Evolutionary conservation across 371 early-diverging fungal species (phyloP), one percentile per base, ranked within the genome.

Genomic region (Haplosporangium sp.): DNA sequence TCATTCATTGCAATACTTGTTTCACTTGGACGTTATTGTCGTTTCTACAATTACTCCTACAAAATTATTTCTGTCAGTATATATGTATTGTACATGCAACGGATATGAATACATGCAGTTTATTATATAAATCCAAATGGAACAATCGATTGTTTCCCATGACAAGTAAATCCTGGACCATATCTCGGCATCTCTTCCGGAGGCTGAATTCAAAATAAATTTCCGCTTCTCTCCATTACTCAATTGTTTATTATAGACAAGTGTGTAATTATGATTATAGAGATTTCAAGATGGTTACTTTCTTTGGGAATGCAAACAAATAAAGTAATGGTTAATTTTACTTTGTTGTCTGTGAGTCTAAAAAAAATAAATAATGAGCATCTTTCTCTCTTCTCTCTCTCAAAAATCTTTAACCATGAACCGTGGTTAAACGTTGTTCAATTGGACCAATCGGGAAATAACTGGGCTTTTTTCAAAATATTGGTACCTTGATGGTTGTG

Each of bases 161-260:
- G 63, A 62, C 45, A 58, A 55, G 47, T 4, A 56, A 67, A 67
- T 37, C 67, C 67, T 67, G 59, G 67, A 59, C 67, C 67, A 67
- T 67, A 34, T 67, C 66, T 57, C 67, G 67, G 67, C 60, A 67
- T 48, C 67, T 59, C 67, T 59, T 67, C 60, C 67, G 67, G 59
- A 67, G 67, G 69, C 69, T 61, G 62, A 68, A 68, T 45, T 67
- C 40, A 35, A 27, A 40, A 42, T 9, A 53, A 27, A 20, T 53
- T 53, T 53, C 53, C 53, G 53, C 53, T 53, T 55, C 34, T 27
- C 48, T 48, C 48, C 48, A 55, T 27, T 27, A 27, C 3, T 55
- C 55, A 34, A 27, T 27, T 27, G 34, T 55, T 20, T 4, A 27
- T 19, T 9, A 6, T 55, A 52, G n/a, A 19, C 3, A 3, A 52